Conservation (phyloP, 441 rosid species). For the Syzygium syzygioides region DNA sequence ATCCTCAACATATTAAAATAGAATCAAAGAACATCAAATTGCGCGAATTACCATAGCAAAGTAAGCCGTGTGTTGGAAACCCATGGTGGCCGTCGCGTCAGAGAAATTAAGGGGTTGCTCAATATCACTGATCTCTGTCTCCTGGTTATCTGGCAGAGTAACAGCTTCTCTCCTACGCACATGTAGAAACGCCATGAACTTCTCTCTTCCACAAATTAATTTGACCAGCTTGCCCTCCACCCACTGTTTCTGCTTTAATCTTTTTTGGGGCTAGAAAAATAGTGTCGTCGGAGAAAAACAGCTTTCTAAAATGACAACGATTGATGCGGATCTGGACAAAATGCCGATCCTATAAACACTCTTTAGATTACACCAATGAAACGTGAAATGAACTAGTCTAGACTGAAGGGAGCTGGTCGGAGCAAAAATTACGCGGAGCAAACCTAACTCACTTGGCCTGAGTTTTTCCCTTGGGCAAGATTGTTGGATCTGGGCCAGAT, state of each 20-base stretch:
- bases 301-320: neutral
- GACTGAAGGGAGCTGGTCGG: neutral
- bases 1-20: neutral
- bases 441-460: constrained; percentile 57
- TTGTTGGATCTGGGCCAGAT: constrained; percentile 49
- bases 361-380: neutral
- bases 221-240: neutral
- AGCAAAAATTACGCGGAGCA: neutral
- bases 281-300: neutral
- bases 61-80: constrained; percentile 47
- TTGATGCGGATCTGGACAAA: neutral
- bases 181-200: neutral
- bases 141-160: constrained; percentile 55
- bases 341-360: neutral
- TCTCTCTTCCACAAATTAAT: neutral
- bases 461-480: constrained; percentile 63
- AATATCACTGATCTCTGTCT: constrained; percentile 39
- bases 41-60: constrained; percentile 64
- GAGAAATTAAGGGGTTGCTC: constrained; percentile 47
- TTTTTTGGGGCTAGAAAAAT: neutral
- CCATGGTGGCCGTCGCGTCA: constrained; percentile 27
- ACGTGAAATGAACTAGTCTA: neutral
- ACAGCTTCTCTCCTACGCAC: constrained; percentile 72
- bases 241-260: neutral
- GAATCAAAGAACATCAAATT: neutral